Conservation (phyloP, 1,284 basidiomycete genomes). For the Cutaneotrichosporon cutaneum region DNA sequence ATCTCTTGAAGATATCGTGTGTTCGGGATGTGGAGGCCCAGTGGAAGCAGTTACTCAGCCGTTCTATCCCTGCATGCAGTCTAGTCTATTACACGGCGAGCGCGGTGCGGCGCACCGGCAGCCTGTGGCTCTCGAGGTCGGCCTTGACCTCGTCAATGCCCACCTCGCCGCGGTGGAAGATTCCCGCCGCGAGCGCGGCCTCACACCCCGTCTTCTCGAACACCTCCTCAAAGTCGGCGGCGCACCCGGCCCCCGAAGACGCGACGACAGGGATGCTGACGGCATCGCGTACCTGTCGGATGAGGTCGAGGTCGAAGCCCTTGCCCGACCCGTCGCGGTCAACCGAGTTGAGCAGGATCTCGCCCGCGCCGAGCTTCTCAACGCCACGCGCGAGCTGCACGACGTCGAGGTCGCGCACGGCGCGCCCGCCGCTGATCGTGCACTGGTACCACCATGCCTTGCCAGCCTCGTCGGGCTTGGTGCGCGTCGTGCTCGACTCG, state of each 20-base stretch:
- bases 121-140: constrained; percentile 57
- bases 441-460: constrained; percentile 99
- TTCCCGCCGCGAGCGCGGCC: constrained; percentile 93
- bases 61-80: constrained; percentile 2
- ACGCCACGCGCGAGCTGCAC: constrained; percentile 87
- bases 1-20: no score
- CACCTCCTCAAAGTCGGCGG: constrained; percentile 81
- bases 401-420: constrained; percentile 82
- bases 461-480: constrained; percentile 61
- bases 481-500: constrained; percentile 56
- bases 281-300: constrained; percentile 69
- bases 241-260: constrained; percentile 83
- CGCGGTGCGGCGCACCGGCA: constrained; percentile 49
- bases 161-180: constrained; percentile 92
- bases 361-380: constrained; percentile 87
- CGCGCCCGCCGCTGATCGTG: constrained; percentile 91
- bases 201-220: constrained; percentile 78
- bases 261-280: constrained; percentile 93
- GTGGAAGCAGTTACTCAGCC: background rate
- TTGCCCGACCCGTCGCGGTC: constrained; percentile 91
- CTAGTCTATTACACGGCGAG: constrained; percentile 17
- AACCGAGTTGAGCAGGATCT: constrained; percentile 93
- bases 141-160: constrained; percentile 66
- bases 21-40: no score
- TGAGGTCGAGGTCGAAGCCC: constrained; percentile 87